These are phyloP conservation scores for Debaryomyces castellii DNA, from an alignment of 805 yeast genomes.

Conservation along the genomic window DNA sequence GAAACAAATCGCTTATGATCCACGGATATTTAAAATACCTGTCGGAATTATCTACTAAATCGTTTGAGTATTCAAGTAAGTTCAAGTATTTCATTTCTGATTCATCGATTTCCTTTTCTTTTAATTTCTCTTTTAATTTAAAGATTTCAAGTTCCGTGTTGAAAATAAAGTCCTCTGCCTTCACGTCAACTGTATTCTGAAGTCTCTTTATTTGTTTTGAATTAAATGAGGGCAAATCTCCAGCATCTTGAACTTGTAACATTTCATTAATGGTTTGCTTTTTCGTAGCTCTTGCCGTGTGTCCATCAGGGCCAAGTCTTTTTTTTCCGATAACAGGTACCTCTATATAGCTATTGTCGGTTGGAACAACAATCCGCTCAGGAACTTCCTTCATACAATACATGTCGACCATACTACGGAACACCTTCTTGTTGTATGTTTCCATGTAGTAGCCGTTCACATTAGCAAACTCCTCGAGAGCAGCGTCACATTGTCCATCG, in stretches of 20 bases:
- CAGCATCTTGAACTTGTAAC: constrained; percentile 2
- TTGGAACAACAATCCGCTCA: constrained; percentile 19
- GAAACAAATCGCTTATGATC: constrained; percentile 34
- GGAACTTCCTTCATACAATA: constrained; percentile 33
- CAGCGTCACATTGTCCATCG: constrained; percentile 24
- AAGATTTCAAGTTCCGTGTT: constrained; percentile 28
- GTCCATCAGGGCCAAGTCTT: constrained; percentile 15
- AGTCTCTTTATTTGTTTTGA: constrained; percentile 4
- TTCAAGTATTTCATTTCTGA: constrained; percentile 24
- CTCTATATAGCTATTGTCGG: constrained; percentile 22
- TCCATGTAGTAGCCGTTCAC: constrained; percentile 37
- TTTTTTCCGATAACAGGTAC: constrained; percentile 28
- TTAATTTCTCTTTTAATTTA: constrained; percentile 18
- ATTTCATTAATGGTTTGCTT: constrained; percentile 7
- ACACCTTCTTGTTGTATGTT: constrained; percentile 29
- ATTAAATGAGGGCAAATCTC: constrained; percentile 3
- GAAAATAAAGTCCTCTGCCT: constrained; percentile 28
- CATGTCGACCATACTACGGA: constrained; percentile 32
- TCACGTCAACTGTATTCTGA: constrained; percentile 14
- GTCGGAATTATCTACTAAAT: constrained; percentile 23
- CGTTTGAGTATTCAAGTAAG: constrained; percentile 28
- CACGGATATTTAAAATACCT: constrained; percentile 40
- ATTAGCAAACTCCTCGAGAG: constrained; percentile 17
- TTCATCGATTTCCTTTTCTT: constrained; percentile 9
- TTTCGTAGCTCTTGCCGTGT: constrained; percentile 2